phyloP scores from a whole-genome alignment of 2,329 filamentous ascomycete genomes.

The Raffaelea ambrosiae region DNA sequence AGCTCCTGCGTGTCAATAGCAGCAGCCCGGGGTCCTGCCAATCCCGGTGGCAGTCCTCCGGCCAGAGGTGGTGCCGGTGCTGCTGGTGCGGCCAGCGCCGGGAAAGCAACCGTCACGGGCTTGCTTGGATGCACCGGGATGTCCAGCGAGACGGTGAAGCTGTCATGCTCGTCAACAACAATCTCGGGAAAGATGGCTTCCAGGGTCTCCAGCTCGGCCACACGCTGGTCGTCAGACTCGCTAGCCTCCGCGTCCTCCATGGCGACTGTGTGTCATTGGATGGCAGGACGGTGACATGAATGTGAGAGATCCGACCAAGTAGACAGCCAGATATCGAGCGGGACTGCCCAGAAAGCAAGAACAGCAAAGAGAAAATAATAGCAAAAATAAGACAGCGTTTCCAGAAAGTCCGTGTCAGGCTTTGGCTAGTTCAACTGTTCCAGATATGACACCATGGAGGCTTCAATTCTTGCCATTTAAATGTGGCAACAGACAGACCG shows the following conservation, averaged over 20 bases:
- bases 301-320: background rate
- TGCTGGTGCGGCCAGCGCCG: slow-evolving; percentile 27
- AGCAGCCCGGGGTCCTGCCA: too few species aligned
- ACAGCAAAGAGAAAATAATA: too few species aligned
- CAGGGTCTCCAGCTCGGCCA: slow-evolving; percentile 51
- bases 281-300: background rate
- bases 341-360: too few species aligned
- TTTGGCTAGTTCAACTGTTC: too few species aligned
- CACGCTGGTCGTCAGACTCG: slow-evolving; percentile 41
- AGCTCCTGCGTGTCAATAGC: slow-evolving; percentile 39
- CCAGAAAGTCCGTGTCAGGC: too few species aligned
- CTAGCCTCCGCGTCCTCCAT: slow-evolving; percentile 1
- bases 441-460: too few species aligned
- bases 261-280: background rate
- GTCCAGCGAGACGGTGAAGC: slow-evolving; percentile 45
- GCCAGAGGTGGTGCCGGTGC: slow-evolving; percentile 8
- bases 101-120: slow-evolving; percentile 50
- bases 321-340: too few species aligned
- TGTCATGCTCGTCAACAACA: slow-evolving; percentile 30
- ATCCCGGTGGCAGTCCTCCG: background rate
- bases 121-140: slow-evolving; percentile 47
- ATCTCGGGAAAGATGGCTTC: slow-evolving; percentile 62
- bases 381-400: too few species aligned
- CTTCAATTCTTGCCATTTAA: too few species aligned
- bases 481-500: too few species aligned